phyloP scores from a whole-genome alignment of 169 alveolate genomes.

The Cryptosporidium canis region DNA sequence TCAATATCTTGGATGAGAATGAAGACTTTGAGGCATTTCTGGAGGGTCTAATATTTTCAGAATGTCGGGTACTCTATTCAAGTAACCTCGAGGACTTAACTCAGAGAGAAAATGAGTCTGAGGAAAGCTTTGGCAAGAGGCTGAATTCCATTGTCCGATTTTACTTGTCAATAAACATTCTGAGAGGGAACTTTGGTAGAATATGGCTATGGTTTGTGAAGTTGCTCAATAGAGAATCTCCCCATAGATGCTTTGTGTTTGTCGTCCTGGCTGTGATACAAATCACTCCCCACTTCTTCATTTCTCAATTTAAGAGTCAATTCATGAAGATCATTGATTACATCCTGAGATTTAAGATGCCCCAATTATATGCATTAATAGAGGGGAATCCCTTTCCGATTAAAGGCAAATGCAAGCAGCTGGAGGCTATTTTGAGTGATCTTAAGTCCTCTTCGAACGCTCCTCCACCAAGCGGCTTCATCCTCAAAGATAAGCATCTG shows the following conservation, averaged over 20 bases:
- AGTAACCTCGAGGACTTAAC: conserved; percentile 21
- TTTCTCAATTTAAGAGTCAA: conserved; percentile 17
- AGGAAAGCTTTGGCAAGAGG: conserved; percentile 33
- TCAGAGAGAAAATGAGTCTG: background rate
- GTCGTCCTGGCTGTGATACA: conserved; percentile 15
- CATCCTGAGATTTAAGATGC: conserved; percentile 29
- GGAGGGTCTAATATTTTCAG: conserved; percentile 25
- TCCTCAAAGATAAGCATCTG: conserved; percentile 50
- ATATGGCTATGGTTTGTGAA: conserved; percentile 69
- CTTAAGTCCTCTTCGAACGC: conserved; percentile 1
- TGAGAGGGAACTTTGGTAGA: conserved; percentile 22
- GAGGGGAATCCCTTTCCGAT: conserved; percentile 47
- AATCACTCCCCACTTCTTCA: conserved; percentile 36
- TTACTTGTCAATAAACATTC: conserved; percentile 42
- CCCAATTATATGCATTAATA: background rate
- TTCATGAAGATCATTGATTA: conserved; percentile 46
- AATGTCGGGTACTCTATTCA: conserved; percentile 5
- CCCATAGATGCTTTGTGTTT: background rate
- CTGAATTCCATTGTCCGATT: conserved; percentile 27
- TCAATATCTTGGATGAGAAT: conserved; percentile 23
- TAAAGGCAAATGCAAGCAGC: conserved; percentile 46
- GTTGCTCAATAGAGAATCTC: conserved; percentile 25
- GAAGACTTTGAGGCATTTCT: conserved; percentile 4
- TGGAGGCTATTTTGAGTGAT: conserved; percentile 24
- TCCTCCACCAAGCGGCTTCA: conserved; percentile 60